These are phyloP conservation scores for Balamuthia mandrillaris DNA, from an alignment of 208 protist genomes.

Conservation along the genomic window DNA sequence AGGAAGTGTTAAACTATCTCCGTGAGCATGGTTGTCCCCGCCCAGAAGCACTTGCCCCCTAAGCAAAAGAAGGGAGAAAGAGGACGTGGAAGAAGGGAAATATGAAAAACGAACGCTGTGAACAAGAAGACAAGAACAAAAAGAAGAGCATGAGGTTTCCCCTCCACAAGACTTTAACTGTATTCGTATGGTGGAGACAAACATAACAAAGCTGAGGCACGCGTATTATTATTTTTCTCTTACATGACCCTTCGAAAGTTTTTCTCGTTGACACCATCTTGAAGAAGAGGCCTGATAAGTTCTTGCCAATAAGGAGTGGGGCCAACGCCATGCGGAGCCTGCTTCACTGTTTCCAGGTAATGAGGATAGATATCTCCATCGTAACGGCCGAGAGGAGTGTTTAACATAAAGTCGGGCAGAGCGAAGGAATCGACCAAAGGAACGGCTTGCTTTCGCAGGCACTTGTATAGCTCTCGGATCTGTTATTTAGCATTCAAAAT, in stretches of 20 bases:
- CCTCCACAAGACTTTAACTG: too few relatives aligned
- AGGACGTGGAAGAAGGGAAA: neutral
- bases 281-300: neutral
- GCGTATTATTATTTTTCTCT: neutral
- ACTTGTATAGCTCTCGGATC: neutral
- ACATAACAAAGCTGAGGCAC: neutral
- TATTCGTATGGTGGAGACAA: neutral
- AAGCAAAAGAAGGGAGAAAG: neutral
- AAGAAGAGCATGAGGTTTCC: neutral
- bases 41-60: too few relatives aligned
- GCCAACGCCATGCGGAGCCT: neutral
- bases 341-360: neutral
- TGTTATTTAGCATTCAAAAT: neutral
- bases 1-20: too few relatives aligned
- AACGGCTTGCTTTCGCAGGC: neutral
- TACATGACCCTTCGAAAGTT: neutral
- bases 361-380: neutral
- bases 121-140: neutral
- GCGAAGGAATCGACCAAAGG: neutral
- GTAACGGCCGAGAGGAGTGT: neutral
- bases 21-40: too few relatives aligned
- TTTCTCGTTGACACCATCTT: neutral
- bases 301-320: neutral
- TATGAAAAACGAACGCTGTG: neutral
- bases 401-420: neutral